These are phyloP conservation scores for Avena sativa DNA, from an alignment of 176 grass and related monocot genomes.

Conservation along the genomic window DNA sequence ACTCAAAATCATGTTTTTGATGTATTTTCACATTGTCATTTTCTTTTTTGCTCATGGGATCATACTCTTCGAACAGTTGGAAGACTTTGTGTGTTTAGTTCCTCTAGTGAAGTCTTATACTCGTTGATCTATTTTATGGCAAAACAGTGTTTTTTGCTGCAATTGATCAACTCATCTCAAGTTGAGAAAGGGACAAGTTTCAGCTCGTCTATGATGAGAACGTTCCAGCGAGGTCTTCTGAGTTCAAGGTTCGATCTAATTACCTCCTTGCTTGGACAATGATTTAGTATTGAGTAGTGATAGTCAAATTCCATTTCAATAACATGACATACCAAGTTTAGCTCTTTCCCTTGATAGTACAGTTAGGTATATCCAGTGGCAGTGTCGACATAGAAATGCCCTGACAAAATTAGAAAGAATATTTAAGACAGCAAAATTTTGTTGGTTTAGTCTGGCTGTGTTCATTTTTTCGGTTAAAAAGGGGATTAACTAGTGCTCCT, in stretches of 20 bases:
- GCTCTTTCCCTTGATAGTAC: constrained; percentile 26
- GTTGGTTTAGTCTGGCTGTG: constrained; percentile 15
- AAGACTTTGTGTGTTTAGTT: not conserved
- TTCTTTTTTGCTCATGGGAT: constrained; percentile 26
- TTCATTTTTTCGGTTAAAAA: constrained; percentile 3
- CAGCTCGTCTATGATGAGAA: constrained; percentile 87
- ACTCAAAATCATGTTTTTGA: constrained; percentile 27
- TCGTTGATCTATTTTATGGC: constrained; percentile 17
- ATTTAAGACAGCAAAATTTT: constrained; percentile 22
- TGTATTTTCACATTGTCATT: constrained; percentile 21
- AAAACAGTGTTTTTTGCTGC: constrained; percentile 85
- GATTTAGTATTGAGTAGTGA: not conserved
- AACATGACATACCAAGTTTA: constrained; percentile 17
- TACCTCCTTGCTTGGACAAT: constrained; percentile 29
- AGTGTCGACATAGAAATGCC: not conserved
- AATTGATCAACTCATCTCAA: constrained; percentile 98
- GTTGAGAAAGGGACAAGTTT: constrained; percentile 71
- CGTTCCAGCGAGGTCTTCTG: constrained; percentile 91
- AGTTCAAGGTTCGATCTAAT: constrained; percentile 69
- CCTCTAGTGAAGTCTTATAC: constrained; percentile 9
- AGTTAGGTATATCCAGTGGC: constrained; percentile 20
- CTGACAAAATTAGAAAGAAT: constrained; percentile 15
- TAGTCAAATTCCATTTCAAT: constrained; percentile 9
- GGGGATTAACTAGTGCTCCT: constrained; percentile 18
- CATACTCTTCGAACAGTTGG: not conserved